Evolutionary conservation across 2,329 filamentous ascomycete genomes (phyloP), one percentile per base, ranked within the genome.

Genomic region (Aureobasidium sp.): DNA sequence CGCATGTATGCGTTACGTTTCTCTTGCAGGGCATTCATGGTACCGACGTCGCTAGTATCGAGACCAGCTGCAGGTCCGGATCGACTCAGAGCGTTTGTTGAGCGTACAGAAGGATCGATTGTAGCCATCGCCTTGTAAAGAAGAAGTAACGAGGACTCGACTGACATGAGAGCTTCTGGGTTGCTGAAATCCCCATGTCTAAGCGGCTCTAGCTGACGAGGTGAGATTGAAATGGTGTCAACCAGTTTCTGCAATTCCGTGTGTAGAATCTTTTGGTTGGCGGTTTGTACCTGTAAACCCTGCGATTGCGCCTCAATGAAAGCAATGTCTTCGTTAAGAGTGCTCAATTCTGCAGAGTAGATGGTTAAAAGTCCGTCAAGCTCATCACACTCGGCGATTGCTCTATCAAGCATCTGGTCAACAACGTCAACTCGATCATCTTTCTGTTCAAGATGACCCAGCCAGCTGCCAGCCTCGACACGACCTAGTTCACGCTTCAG

Each of bases 281-380:
- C 90, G 21, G 93, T 93, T 74, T 97, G 94, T 7, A 99, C 93
- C 69, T 99, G 94, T 49, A 99, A 78, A 78, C 94, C 94, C 75
- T 99, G 93, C 7, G 90, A 92, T 74, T 99, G 94, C 1, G 94
- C 91, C 76, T 99, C 94, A 65, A 99, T 97, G 71, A 95, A 97
- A 3, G 91, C 87, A 67, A 99, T 95, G 68, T 99, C 94, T 53
- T 97, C 93, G 60, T 92, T 91, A 31, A 99, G 80, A 51, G 92
- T 97, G 68, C 90, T 90, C 63, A 99, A 79, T 73, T 99, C 94
- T 27, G 97, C 94, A 49, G 89, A 90, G 73, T 99, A 99, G 35
- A 99, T 77, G 0, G 94, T 99, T 57, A 99, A 78, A 40, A 99
- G 79, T 62, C 95, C 95, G 71, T 99, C 94, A 61, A 99, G 79